Evolutionary conservation across 2,329 filamentous ascomycete species (phyloP).

Genomic region (Curvularia eragrostidis): DNA sequence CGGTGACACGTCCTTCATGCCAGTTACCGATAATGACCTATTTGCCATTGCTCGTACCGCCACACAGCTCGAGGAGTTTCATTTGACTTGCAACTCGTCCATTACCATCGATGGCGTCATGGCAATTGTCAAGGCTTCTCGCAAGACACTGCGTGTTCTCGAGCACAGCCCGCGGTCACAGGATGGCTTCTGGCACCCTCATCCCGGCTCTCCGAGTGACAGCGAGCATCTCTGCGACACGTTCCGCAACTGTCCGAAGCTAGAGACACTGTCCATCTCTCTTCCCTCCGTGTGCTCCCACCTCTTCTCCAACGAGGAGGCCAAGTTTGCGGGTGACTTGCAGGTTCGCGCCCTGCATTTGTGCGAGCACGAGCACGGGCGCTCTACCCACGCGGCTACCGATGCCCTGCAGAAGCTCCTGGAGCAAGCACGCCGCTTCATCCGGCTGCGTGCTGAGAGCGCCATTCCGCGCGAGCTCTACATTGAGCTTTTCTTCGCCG

Average conservation of each 20-base stretch:
- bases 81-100: slow-evolving; percentile 61
- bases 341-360: slow-evolving; percentile 59
- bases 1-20: slow-evolving; percentile 61
- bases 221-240: slow-evolving; percentile 58
- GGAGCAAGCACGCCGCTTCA: slow-evolving; percentile 51
- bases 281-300: slow-evolving; percentile 57
- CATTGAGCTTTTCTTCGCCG: slow-evolving; percentile 60
- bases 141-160: slow-evolving; percentile 57
- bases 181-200: slow-evolving; percentile 60
- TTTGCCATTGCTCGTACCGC: slow-evolving; percentile 59
- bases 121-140: slow-evolving; percentile 59
- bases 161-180: slow-evolving; percentile 62
- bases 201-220: slow-evolving; percentile 54
- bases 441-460: slow-evolving; percentile 48
- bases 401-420: slow-evolving; percentile 51
- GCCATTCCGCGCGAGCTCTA: slow-evolving; percentile 50
- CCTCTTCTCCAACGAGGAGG: slow-evolving; percentile 55
- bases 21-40: slow-evolving; percentile 59
- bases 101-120: slow-evolving; percentile 61
- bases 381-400: slow-evolving; percentile 45
- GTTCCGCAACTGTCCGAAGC: slow-evolving; percentile 55
- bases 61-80: slow-evolving; percentile 59
- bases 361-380: slow-evolving; percentile 51
- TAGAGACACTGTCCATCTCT: slow-evolving; percentile 58
- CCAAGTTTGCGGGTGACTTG: slow-evolving; percentile 56